Conservation (phyloP, 805 yeast species). For the Kodamaea nitidulidarum region DNA sequence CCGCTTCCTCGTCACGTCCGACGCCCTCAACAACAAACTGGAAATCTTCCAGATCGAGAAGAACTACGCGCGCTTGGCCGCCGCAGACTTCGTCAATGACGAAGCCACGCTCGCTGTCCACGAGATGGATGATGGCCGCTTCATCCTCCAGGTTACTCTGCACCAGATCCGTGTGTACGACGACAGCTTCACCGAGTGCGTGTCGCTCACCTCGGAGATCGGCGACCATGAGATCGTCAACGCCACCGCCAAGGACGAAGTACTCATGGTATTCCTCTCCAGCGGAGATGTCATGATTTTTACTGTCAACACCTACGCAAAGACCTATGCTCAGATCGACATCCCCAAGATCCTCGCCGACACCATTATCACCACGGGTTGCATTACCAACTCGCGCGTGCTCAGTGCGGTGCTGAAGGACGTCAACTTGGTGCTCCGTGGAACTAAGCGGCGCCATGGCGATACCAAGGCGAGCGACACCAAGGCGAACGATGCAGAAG, state of each 20-base stretch:
- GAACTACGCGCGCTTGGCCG: constrained; percentile 56
- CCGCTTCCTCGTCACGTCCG: constrained; percentile 68
- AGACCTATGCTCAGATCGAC: constrained; percentile 29
- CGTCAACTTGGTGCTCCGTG: constrained; percentile 25
- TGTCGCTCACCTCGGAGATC: constrained; percentile 41
- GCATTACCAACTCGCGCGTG: constrained; percentile 51
- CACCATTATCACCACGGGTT: constrained; percentile 65
- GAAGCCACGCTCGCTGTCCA: constrained; percentile 66
- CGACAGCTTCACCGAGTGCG: constrained; percentile 51
- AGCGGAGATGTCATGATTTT: constrained; percentile 67
- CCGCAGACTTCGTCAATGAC: constrained; percentile 60
- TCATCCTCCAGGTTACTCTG: constrained; percentile 72
- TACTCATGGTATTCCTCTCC: constrained; percentile 57
- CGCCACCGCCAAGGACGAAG: constrained; percentile 60
- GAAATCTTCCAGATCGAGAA: constrained; percentile 64
- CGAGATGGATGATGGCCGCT: constrained; percentile 49
- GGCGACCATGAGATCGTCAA: constrained; percentile 58
- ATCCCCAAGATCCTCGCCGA: constrained; percentile 40
- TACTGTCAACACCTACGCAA: constrained; percentile 37
- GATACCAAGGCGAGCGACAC: constrained; percentile 13
- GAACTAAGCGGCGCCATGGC: constrained; percentile 29
- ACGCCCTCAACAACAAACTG: constrained; percentile 56
- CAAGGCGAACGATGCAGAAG: constrained; percentile 14
- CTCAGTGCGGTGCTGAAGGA: constrained; percentile 39
- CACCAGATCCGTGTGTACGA: constrained; percentile 59